Percentiles rank a stretch among this genome's conserved stretches.
These are phyloP conservation scores for Penicillium macrosclerotiorum DNA, from an alignment of 495 filamentous ascomycete genomes.

Conservation along the genomic window DNA sequence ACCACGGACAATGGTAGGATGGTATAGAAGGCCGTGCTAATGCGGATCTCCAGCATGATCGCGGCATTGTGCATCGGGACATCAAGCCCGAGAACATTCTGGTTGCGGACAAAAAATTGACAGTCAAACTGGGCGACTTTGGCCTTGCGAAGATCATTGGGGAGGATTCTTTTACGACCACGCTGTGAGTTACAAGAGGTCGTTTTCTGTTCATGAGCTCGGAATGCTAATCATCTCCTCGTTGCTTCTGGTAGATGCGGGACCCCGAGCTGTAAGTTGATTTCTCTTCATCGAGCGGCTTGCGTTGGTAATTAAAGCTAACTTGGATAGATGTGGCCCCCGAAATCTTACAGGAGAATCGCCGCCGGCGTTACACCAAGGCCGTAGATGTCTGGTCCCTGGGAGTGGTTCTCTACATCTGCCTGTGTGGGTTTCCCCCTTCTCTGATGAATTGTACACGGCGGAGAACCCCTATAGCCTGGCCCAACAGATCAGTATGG, in stretches of 20 bases:
- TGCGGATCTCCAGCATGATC: slow-evolving; percentile 69
- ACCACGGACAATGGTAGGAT: too few species aligned
- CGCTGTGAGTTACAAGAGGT: slow-evolving; percentile 54
- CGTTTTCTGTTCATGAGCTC: too few species aligned
- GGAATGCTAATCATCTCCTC: too few species aligned
- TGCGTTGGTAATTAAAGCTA: slow-evolving; percentile 9
- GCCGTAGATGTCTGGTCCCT: slow-evolving; percentile 97
- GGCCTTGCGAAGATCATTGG: slow-evolving; percentile 98
- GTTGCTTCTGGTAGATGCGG: slow-evolving; percentile 59
- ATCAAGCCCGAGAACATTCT: slow-evolving; percentile 99
- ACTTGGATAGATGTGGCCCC: slow-evolving; percentile 78
- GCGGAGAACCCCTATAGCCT: slow-evolving; percentile 78
- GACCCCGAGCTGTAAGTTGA: slow-evolving; percentile 76
- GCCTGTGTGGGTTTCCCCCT: slow-evolving; percentile 97
- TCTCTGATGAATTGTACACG: slow-evolving; percentile 87
- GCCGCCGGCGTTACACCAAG: slow-evolving; percentile 83
- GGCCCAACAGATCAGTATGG: slow-evolving; percentile 86
- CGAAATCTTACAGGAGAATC: slow-evolving; percentile 80
- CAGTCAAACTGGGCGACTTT: slow-evolving; percentile 94
- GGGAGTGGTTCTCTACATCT: slow-evolving; percentile 98
- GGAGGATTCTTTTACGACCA: slow-evolving; percentile 97
- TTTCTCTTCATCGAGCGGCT: not conserved
- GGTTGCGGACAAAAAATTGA: slow-evolving; percentile 74
- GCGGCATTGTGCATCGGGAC: slow-evolving; percentile 95
- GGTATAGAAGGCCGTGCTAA: too few species aligned